Evolutionary conservation across 192 early-diverging fungal species (phyloP).

Genomic region (Backusella liffmaniae): DNA sequence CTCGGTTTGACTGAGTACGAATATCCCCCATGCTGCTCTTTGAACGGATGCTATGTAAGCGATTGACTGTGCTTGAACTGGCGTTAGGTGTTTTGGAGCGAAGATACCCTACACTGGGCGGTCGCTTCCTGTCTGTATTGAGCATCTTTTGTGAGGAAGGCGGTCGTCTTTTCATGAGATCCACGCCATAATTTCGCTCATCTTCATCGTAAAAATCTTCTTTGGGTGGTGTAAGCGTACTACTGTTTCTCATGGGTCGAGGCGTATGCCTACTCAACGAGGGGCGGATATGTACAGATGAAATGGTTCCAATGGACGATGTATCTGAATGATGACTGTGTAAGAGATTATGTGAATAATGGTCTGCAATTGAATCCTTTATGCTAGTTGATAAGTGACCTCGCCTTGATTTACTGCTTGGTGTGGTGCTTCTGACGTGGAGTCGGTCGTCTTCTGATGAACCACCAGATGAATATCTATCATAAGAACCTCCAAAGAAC

Average conservation of each 20-base stretch:
- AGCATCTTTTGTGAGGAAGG: neutral
- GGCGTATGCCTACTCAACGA: neutral
- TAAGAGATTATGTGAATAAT: constrained; percentile 8
- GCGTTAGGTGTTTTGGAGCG: constrained; percentile 12
- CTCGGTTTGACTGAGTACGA: neutral
- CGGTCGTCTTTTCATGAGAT: neutral
- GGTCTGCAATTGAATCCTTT: neutral
- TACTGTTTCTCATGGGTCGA: neutral
- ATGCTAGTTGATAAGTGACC: neutral
- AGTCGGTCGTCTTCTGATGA: constrained; percentile 2
- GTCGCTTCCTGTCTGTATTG: neutral
- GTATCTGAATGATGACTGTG: constrained; percentile 18
- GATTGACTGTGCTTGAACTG: constrained; percentile 17
- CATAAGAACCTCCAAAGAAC: neutral
- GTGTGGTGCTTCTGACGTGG: neutral
- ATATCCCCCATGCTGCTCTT: constrained; percentile 22
- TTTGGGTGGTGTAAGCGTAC: neutral
- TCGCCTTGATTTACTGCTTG: neutral
- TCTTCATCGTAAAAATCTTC: constrained; percentile 19
- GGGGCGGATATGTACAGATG: neutral
- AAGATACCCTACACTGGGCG: neutral
- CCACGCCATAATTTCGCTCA: neutral
- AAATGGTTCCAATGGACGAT: constrained; percentile 11
- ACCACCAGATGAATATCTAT: constrained; percentile 1
- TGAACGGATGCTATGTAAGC: constrained; percentile 10